These are phyloP conservation scores for Penicillium sp. DNA, from an alignment of 2,329 filamentous ascomycete genomes.

Conservation along the genomic window DNA sequence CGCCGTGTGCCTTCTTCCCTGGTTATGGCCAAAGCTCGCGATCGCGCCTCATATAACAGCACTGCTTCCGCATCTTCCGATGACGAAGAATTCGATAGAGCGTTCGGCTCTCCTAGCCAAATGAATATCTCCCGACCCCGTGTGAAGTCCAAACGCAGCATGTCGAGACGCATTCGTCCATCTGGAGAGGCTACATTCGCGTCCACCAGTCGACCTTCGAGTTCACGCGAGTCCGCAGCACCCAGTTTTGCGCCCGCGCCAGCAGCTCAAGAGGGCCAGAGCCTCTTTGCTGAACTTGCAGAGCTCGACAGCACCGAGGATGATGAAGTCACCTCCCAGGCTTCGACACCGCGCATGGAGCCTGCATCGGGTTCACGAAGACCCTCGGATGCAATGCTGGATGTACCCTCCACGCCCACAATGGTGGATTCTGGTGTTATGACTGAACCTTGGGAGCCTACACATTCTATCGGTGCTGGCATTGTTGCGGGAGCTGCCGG, in stretches of 20 bases:
- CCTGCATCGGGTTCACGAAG: slow-evolving; percentile 29
- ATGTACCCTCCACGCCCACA: slow-evolving; percentile 23
- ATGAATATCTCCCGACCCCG: slow-evolving; percentile 67
- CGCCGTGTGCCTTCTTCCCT: slow-evolving; percentile 38
- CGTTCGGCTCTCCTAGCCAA: slow-evolving; percentile 67
- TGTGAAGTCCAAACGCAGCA: slow-evolving; percentile 65
- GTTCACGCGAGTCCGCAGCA: slow-evolving; percentile 52
- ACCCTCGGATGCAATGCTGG: slow-evolving; percentile 29
- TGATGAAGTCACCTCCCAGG: slow-evolving; percentile 52
- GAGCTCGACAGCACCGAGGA: slow-evolving; percentile 70
- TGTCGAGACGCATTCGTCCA: slow-evolving; percentile 56
- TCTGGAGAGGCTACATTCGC: slow-evolving; percentile 45
- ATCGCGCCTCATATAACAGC: slow-evolving; percentile 72
- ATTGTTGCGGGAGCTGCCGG: slow-evolving; percentile 12
- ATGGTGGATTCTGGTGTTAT: slow-evolving; percentile 63
- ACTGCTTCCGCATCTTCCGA: slow-evolving; percentile 83
- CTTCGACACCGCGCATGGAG: slow-evolving; percentile 40
- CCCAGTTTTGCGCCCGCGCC: slow-evolving; percentile 49
- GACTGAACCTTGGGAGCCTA: slow-evolving; percentile 58
- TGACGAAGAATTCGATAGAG: slow-evolving; percentile 60
- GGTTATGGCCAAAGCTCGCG: slow-evolving; percentile 48
- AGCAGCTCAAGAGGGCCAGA: slow-evolving; percentile 62
- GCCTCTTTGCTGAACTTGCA: slow-evolving; percentile 84
- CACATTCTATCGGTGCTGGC: slow-evolving; percentile 10
- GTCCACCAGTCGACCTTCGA: slow-evolving; percentile 37